Percentiles rank a stretch among this genome's conserved stretches.
phyloP scores from a whole-genome alignment of 2,329 filamentous ascomycete genomes.

The Ophiostoma ips region DNA sequence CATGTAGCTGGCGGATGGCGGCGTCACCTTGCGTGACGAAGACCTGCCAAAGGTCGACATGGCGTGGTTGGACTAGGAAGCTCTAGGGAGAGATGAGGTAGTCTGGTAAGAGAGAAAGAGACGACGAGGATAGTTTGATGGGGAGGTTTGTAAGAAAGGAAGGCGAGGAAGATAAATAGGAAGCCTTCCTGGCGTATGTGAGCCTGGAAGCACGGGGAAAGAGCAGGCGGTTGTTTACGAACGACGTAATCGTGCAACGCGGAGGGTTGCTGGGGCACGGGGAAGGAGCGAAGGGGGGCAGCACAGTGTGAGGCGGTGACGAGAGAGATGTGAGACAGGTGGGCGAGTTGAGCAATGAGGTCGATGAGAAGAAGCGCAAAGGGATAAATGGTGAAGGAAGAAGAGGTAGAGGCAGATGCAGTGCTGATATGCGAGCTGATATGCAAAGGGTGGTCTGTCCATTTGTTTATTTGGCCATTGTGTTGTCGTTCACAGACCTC shows the following conservation, averaged over 20 bases:
- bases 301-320: not conserved
- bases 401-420: no score
- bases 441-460: no score
- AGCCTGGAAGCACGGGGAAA: no score
- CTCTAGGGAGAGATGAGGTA: not conserved
- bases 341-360: no score
- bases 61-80: slow-evolving; percentile 4
- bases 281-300: not conserved
- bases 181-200: no score
- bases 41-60: slow-evolving; percentile 18
- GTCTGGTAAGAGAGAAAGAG: not conserved
- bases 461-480: no score
- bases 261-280: slow-evolving; percentile 7
- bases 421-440: no score
- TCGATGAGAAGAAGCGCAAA: no score
- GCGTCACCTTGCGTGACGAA: slow-evolving; percentile 21
- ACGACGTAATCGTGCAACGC: not conserved
- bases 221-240: slow-evolving; percentile 2
- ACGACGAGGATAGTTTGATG: not conserved
- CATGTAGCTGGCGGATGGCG: slow-evolving; percentile 51
- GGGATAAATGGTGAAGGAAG: no score
- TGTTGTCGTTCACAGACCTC: no score
- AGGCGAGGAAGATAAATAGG: not conserved
- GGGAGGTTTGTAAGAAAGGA: no score
- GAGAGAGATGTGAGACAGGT: slow-evolving; percentile 1